Evolutionary conservation across 1,139 yeast species (phyloP).

Genomic region (Taphrina pruni): DNA sequence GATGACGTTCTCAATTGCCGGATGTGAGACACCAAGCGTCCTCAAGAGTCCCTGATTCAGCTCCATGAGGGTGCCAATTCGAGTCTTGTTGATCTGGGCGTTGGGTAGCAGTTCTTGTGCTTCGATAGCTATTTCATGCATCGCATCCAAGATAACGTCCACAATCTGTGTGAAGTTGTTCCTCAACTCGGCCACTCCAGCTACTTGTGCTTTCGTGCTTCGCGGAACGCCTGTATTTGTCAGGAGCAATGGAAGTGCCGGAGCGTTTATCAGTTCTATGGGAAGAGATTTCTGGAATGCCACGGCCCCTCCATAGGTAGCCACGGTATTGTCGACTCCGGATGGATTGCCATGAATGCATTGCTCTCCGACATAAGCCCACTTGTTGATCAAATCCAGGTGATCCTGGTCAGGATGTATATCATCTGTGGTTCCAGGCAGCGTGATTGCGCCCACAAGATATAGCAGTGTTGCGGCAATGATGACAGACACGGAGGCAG

Average conservation of each 20-base stretch:
- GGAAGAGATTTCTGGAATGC: constrained; percentile 67
- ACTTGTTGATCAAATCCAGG: constrained; percentile 70
- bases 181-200: constrained; percentile 66
- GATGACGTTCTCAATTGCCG: constrained; percentile 74
- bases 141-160: constrained; percentile 63
- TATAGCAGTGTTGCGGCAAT: constrained; percentile 74
- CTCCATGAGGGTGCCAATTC: constrained; percentile 68
- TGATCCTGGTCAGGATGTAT: constrained; percentile 51
- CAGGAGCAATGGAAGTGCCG: constrained; percentile 72
- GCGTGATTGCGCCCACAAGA: constrained; percentile 64
- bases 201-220: constrained; percentile 82
- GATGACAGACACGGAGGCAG: constrained; percentile 89
- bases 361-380: constrained; percentile 94
- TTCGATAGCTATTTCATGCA: constrained; percentile 60
- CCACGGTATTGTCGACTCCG: constrained; percentile 96
- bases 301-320: constrained; percentile 95
- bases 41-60: constrained; percentile 88
- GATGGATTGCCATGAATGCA: constrained; percentile 97
- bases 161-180: constrained; percentile 62
- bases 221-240: constrained; percentile 88
- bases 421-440: constrained; percentile 46
- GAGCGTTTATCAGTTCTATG: constrained; percentile 55
- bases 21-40: constrained; percentile 90
- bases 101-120: constrained; percentile 53
- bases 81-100: not conserved